Base-by-base conservation (phyloP, 208 protist species). In the Phytomonas sp. region DNA sequence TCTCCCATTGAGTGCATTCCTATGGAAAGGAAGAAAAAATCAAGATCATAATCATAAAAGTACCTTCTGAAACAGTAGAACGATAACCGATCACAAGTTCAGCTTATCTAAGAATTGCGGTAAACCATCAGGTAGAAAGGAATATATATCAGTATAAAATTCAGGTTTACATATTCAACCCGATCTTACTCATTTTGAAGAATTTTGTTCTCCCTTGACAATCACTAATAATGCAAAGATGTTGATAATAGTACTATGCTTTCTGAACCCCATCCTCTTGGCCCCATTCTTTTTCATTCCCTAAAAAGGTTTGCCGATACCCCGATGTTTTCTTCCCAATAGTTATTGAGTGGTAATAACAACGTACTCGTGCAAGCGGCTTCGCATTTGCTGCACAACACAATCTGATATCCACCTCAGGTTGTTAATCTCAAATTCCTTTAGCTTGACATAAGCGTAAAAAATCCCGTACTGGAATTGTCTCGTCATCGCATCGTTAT, bases 391-490 rank as follows among this genome's bases (percentile, higher is more conserved):
- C 81, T 97, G 94, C 68, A 88, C 80, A 23, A 97, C 91, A 77
- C 94, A 97, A 67, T 97, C 92, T 4, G 91, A 69, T 63, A 97
- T 96, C 92, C 92, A 97, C 69, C 93, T 82, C 52, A 97, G 74
- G 71, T 97, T 97, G 62, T 85, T 88, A 72, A 96, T 92, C 81
- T 97, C 94, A 70, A 96, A 75, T 77, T 96, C 94, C 80, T 93
- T 95, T 69, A 98, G 82, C 77, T 97, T 97, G 62, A 95, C 81
- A 74, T 92, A 98, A 32, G 94, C 87, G 75, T 97, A 98, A 69
- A 95, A 97, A 29, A 91, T 76, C 68, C 92, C 92, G 81, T 94
- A 98, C 77, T 97, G 92, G 69, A 96, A 97, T 83, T 94, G 89
- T 14, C 89, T 82, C 29, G 84, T 86, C 76, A 98, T 83, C 10